A percentile compares a stretch with the other conserved stretches of the same genome.
Evolutionary conservation across 192 early-diverging fungal genomes (phyloP).

Genomic region (Mortierella antarctica): DNA sequence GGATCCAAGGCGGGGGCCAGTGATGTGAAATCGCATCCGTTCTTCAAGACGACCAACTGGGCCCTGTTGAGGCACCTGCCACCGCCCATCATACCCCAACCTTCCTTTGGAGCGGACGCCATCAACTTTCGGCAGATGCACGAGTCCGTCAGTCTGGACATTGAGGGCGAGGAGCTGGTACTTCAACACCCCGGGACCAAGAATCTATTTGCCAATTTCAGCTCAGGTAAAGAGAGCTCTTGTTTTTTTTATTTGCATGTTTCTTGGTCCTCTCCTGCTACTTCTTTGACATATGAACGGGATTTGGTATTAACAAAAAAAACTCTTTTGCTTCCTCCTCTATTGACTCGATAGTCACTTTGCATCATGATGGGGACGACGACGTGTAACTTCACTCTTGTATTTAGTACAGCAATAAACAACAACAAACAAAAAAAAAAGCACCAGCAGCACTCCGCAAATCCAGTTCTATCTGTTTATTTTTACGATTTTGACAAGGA

Average conservation of each 20-base stretch:
- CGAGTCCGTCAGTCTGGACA: slow-evolving; percentile 74
- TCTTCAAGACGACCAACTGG: slow-evolving; percentile 94
- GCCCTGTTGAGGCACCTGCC: slow-evolving; percentile 87
- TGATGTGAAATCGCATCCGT: slow-evolving; percentile 93
- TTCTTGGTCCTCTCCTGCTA: background rate
- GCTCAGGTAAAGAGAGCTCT: slow-evolving; percentile 58
- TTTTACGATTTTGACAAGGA: slow-evolving; percentile 10
- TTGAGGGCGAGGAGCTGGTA: slow-evolving; percentile 69
- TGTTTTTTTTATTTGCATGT: background rate
- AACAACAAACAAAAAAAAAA: slow-evolving; percentile 6
- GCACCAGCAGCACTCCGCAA: background rate
- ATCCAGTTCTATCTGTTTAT: background rate
- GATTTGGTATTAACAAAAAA: background rate
- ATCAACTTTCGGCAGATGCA: slow-evolving; percentile 77
- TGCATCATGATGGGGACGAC: slow-evolving; percentile 68
- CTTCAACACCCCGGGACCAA: slow-evolving; percentile 47
- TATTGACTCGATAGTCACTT: slow-evolving; percentile 56
- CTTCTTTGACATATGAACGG: background rate
- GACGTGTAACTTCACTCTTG: slow-evolving; percentile 34
- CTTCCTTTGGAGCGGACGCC: slow-evolving; percentile 69
- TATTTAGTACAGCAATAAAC: slow-evolving; percentile 11
- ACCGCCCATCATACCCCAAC: slow-evolving; percentile 87
- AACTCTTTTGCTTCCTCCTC: background rate
- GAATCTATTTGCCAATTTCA: slow-evolving; percentile 74
- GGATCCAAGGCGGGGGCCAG: slow-evolving; percentile 91